phyloP scores from a whole-genome alignment of 2,329 filamentous ascomycete species.

The Nemania abortiva region DNA sequence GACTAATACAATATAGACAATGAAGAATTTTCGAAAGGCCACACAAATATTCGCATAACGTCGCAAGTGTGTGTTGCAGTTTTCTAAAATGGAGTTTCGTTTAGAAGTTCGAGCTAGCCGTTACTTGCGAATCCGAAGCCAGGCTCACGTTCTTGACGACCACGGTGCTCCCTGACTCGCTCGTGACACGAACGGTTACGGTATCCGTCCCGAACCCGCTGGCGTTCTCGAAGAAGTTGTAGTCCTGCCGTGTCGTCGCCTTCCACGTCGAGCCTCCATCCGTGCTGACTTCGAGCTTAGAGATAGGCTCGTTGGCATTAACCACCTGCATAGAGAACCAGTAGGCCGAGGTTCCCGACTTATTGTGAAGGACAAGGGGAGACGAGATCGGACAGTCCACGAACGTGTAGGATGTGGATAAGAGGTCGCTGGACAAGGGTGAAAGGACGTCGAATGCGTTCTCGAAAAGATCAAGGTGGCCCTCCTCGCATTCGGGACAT shows the following conservation, averaged over 20 bases:
- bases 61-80: conserved; percentile 1
- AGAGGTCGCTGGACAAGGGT: conserved; percentile 52
- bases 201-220: conserved; percentile 66
- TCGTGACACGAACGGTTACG: conserved; percentile 69
- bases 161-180: conserved; percentile 62
- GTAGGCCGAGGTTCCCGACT: conserved; percentile 57
- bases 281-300: conserved; percentile 69
- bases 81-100: background rate
- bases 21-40: conserved; percentile 16
- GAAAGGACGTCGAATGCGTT: conserved; percentile 57
- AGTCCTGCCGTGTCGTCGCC: conserved; percentile 63
- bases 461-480: conserved; percentile 61
- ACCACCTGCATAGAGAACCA: conserved; percentile 71
- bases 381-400: conserved; percentile 58
- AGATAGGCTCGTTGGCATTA: conserved; percentile 69
- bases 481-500: conserved; percentile 57
- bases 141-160: conserved; percentile 64
- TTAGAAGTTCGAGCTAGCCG: conserved; percentile 44
- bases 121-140: conserved; percentile 42
- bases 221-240: conserved; percentile 73
- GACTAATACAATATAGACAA: conserved; percentile 31
- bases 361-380: conserved; percentile 59
- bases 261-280: conserved; percentile 71
- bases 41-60: background rate
- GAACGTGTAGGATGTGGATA: conserved; percentile 57